Evolutionary conservation across 179 eudicot genomes (phyloP).

Genomic region (Sideroxylon spinosum): DNA sequence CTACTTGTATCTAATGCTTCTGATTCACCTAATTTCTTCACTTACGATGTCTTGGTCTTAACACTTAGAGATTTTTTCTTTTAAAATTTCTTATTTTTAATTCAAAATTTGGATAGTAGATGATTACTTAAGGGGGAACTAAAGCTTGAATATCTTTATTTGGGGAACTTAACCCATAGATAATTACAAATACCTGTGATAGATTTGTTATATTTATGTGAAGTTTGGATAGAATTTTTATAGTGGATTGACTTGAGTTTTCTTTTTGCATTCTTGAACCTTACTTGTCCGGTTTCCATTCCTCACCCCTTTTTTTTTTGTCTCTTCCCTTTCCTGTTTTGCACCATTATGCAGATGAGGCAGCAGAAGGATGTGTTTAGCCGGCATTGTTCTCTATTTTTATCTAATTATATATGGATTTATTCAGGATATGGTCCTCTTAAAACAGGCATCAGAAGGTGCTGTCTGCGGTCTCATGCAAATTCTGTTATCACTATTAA

Average conservation of each 20-base stretch:
- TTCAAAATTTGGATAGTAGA: too few relatives aligned
- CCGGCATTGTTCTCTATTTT: slow-evolving; percentile 52
- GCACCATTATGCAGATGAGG: slow-evolving; percentile 53
- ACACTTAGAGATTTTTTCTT: too few relatives aligned
- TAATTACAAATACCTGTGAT: neutral
- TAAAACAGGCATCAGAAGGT: slow-evolving; percentile 70
- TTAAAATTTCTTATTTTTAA: too few relatives aligned
- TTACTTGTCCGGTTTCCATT: neutral
- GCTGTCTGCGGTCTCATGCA: slow-evolving; percentile 11
- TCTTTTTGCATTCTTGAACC: neutral
- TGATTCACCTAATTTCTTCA: neutral
- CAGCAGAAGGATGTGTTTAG: slow-evolving; percentile 80
- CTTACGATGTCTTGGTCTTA: neutral
- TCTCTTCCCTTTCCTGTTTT: too few relatives aligned
- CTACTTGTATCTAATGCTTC: neutral
- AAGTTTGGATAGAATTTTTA: neutral
- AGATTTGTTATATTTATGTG: neutral
- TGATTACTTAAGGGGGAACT: too few relatives aligned
- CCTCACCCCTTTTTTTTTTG: neutral
- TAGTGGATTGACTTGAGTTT: neutral
- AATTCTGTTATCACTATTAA: neutral
- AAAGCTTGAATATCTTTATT: too few relatives aligned
- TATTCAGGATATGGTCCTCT: slow-evolving; percentile 76
- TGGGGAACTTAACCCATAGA: neutral
- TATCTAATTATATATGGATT: slow-evolving; percentile 64